A percentile compares a stretch with the other conserved stretches of the same genome.
Evolutionary conservation across 345 rosid species (phyloP).

Genomic region (Rubroshorea leprosula): DNA sequence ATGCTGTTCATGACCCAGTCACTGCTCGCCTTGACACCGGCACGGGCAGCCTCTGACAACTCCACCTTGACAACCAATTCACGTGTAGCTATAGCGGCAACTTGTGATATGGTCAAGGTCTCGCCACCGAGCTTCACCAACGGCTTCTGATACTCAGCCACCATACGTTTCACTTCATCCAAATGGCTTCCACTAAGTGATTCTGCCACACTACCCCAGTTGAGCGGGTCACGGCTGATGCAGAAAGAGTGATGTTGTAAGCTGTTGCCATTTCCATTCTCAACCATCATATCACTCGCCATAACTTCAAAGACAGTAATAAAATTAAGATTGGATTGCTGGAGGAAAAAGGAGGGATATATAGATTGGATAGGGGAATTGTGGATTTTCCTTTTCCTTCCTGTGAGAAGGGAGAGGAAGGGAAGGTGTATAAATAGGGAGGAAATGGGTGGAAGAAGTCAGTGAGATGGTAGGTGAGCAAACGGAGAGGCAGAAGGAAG

Average conservation of each 20-base stretch:
- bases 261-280: neutral
- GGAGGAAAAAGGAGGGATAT: too few species aligned
- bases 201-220: slow-evolving; percentile 36
- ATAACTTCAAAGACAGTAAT: too few species aligned
- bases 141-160: slow-evolving; percentile 26
- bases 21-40: slow-evolving; percentile 30
- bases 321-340: neutral
- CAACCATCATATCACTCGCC: neutral
- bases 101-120: slow-evolving; percentile 36
- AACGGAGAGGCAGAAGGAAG: neutral
- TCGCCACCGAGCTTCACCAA: slow-evolving; percentile 34
- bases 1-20: slow-evolving; percentile 37
- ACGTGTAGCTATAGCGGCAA: slow-evolving; percentile 31
- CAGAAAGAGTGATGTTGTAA: too few species aligned
- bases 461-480: too few species aligned
- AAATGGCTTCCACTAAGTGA: slow-evolving; percentile 26
- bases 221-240: neutral
- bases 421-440: neutral
- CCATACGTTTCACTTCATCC: slow-evolving; percentile 28
- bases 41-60: slow-evolving; percentile 27
- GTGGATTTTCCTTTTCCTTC: neutral
- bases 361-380: too few species aligned
- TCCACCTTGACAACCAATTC: slow-evolving; percentile 16
- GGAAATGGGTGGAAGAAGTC: too few species aligned
- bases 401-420: neutral